Conservation (phyloP, 805 yeast species). For the Teunomyces tritomae region DNA sequence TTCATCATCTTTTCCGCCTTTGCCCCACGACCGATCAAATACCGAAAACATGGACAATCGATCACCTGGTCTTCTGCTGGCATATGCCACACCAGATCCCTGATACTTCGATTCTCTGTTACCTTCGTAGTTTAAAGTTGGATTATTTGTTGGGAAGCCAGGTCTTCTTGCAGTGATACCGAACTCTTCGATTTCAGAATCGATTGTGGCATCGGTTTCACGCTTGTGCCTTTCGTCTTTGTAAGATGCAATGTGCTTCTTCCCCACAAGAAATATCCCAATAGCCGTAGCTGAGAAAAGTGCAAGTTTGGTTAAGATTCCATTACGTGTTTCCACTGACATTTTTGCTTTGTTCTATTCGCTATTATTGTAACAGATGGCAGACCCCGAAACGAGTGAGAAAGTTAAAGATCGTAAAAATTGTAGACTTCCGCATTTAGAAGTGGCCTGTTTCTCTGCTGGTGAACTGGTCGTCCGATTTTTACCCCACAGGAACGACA, state of each 20-base stretch:
- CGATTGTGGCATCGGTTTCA: constrained; percentile 37
- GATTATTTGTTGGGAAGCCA: constrained; percentile 48
- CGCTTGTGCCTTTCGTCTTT: constrained; percentile 34
- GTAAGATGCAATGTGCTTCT: constrained; percentile 30
- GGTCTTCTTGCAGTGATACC: constrained; percentile 42
- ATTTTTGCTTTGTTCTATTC: background rate
- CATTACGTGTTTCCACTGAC: constrained; percentile 36
- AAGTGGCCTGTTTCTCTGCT: background rate
- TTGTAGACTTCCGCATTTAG: background rate
- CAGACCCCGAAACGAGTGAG: background rate
- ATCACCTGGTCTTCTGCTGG: constrained; percentile 59
- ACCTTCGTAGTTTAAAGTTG: constrained; percentile 30
- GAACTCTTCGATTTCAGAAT: constrained; percentile 29
- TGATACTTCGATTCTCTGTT: constrained; percentile 61
- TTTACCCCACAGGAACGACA: constrained; percentile 2
- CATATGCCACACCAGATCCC: constrained; percentile 63
- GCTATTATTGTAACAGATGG: too few species aligned
- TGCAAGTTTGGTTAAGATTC: constrained; percentile 34
- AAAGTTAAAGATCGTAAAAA: background rate
- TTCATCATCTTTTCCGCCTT: background rate
- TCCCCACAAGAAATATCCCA: constrained; percentile 32
- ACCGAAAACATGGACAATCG: constrained; percentile 31
- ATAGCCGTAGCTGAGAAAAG: constrained; percentile 30
- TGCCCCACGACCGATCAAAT: constrained; percentile 17
- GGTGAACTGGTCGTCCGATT: background rate